These are phyloP conservation scores for Podaxis carcinomalis DNA, from an alignment of 768 basidiomycete species.

Conservation along the genomic window DNA sequence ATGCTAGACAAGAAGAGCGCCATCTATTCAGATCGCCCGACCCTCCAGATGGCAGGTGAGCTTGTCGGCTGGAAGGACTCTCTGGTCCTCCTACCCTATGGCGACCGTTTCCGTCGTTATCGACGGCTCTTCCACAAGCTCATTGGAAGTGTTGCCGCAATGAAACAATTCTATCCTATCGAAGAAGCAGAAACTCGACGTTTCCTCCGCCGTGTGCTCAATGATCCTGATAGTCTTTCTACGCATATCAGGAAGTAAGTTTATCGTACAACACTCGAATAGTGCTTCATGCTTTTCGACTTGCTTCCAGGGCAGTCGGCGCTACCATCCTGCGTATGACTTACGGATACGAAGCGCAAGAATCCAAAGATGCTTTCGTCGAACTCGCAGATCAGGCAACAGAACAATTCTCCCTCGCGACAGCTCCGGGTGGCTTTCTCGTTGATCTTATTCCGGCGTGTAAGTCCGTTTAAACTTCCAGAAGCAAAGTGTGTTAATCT, in stretches of 20 bases:
- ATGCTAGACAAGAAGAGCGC: conserved; percentile 66
- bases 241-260: conserved; percentile 45
- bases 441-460: conserved; percentile 48
- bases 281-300: conserved; percentile 5
- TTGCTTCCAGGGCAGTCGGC: conserved; percentile 39
- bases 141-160: conserved; percentile 40
- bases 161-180: conserved; percentile 38
- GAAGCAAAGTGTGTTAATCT: conserved; percentile 3
- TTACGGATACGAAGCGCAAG: conserved; percentile 50
- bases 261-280: background rate
- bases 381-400: conserved; percentile 50
- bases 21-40: conserved; percentile 66
- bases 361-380: conserved; percentile 47
- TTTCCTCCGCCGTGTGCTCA: conserved; percentile 43
- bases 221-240: conserved; percentile 42
- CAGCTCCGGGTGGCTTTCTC: conserved; percentile 46
- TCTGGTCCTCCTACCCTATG: conserved; percentile 51
- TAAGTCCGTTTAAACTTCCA: conserved; percentile 21
- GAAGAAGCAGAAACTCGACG: conserved; percentile 44
- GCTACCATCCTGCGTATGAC: conserved; percentile 49
- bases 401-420: conserved; percentile 49
- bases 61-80: conserved; percentile 57
- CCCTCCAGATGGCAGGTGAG: conserved; percentile 49
- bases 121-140: conserved; percentile 48
- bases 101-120: conserved; percentile 51